phyloP scores from a whole-genome alignment of 2,329 filamentous ascomycete genomes.

The Venturia oleaginea region DNA sequence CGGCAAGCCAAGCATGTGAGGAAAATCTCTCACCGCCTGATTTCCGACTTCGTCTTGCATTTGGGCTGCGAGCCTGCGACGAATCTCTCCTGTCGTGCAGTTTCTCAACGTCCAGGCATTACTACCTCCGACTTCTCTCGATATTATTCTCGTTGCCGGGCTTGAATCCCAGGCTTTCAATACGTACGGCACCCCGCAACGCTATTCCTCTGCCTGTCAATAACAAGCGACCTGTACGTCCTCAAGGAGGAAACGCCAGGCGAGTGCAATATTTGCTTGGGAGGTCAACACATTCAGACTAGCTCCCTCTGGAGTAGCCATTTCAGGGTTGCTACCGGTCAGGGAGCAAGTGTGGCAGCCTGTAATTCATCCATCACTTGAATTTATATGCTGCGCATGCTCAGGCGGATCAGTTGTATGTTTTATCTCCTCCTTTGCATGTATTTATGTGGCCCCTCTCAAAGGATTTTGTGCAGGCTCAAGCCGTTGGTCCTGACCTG shows the following conservation, averaged over 20 bases:
- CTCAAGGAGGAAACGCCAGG: not conserved
- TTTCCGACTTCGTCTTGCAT: not conserved
- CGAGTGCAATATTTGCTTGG: not conserved
- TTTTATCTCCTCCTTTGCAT: not conserved
- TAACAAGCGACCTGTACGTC: not conserved
- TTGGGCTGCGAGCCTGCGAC: not conserved
- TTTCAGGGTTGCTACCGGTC: not conserved
- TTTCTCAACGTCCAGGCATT: not conserved
- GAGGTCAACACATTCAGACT: not conserved
- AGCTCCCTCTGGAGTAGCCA: not conserved
- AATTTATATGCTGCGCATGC: not conserved
- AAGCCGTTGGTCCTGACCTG: constrained; percentile 1
- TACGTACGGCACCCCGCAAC: not conserved
- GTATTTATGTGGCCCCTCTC: not conserved
- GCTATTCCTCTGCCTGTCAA: not conserved
- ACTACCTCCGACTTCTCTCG: not conserved
- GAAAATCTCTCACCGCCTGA: not conserved
- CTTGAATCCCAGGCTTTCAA: not conserved
- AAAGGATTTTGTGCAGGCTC: not conserved
- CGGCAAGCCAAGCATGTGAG: not conserved
- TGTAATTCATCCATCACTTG: not conserved
- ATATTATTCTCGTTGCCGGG: not conserved
- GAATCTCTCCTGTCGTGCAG: not conserved
- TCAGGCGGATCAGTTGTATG: not conserved
- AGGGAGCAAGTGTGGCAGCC: not conserved